Evolutionary conservation across 2,329 filamentous ascomycete species (phyloP).

Genomic region (Seiridium cupressi): DNA sequence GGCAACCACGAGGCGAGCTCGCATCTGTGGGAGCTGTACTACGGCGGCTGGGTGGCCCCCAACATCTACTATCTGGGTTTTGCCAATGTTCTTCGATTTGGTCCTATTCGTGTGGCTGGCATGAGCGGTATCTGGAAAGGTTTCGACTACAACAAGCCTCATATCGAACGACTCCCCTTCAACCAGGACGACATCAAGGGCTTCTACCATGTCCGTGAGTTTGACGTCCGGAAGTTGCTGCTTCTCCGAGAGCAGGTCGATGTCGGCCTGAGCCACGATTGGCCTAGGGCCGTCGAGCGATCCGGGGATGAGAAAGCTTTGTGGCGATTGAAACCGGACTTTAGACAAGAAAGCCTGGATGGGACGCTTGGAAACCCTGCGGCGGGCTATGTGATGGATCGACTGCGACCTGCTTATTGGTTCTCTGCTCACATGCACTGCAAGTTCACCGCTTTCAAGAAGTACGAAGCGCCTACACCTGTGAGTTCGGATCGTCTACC

Average conservation of each 20-base stretch:
- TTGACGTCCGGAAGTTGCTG: slow-evolving; percentile 87
- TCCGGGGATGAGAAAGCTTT: slow-evolving; percentile 68
- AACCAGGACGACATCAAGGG: slow-evolving; percentile 71
- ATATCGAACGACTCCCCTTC: slow-evolving; percentile 86
- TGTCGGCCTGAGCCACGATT: slow-evolving; percentile 90
- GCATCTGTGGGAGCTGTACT: slow-evolving; percentile 88
- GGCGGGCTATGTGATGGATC: slow-evolving; percentile 76
- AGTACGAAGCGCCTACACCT: slow-evolving; percentile 33
- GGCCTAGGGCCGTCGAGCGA: slow-evolving; percentile 82
- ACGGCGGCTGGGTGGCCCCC: slow-evolving; percentile 94
- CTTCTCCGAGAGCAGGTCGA: slow-evolving; percentile 86
- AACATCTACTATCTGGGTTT: slow-evolving; percentile 97
- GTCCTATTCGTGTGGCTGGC: slow-evolving; percentile 82
- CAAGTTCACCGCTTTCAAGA: slow-evolving; percentile 73
- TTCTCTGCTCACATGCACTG: slow-evolving; percentile 92
- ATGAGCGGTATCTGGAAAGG: slow-evolving; percentile 95
- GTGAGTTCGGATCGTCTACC: not conserved
- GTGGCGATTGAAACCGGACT: slow-evolving; percentile 71
- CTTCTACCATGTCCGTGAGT: slow-evolving; percentile 86
- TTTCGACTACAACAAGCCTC: slow-evolving; percentile 79
- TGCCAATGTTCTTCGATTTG: slow-evolving; percentile 82
- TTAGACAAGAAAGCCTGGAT: slow-evolving; percentile 71
- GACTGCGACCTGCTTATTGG: slow-evolving; percentile 81
- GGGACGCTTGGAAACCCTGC: slow-evolving; percentile 79
- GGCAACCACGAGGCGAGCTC: slow-evolving; percentile 95